A percentile compares a stretch with the other conserved stretches of the same genome.
Evolutionary conservation across 176 grass and related monocot species (phyloP).

Genomic region (Carex kokanica): DNA sequence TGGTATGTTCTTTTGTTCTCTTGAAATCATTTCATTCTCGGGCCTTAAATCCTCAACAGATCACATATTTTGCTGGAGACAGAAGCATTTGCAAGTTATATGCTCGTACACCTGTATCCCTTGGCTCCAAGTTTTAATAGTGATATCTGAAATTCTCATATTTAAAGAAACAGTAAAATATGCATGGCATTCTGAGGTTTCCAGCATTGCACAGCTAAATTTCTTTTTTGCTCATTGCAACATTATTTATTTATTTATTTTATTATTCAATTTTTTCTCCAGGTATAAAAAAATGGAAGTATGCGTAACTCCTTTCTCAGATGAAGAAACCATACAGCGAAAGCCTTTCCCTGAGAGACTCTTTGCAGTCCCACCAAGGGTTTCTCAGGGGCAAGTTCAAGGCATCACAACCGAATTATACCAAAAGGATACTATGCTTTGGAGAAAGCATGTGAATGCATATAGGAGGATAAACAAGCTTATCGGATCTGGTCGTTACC

Average conservation of each 20-base stretch:
- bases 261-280: background rate
- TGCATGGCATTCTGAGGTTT: background rate
- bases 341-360: constrained; percentile 71
- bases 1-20: constrained; percentile 48
- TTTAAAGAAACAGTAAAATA: background rate
- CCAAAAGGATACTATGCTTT: constrained; percentile 58
- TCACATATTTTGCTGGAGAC: background rate
- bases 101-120: background rate
- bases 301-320: constrained; percentile 45
- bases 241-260: background rate
- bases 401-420: constrained; percentile 58
- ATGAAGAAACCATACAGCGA: constrained; percentile 29
- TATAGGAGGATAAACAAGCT: constrained; percentile 83
- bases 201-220: background rate
- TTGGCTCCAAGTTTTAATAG: background rate
- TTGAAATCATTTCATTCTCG: background rate
- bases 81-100: background rate
- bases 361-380: constrained; percentile 52
- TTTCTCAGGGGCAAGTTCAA: constrained; percentile 36
- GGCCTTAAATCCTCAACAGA: background rate
- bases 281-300: constrained; percentile 91
- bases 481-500: constrained; percentile 55
- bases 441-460: constrained; percentile 64
- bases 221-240: background rate
- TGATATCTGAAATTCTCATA: background rate